Percentiles rank a stretch among this genome's conserved stretches.
These are phyloP conservation scores for Diospyros kaki DNA, from an alignment of 148 eudicot genomes.

Conservation along the genomic window DNA sequence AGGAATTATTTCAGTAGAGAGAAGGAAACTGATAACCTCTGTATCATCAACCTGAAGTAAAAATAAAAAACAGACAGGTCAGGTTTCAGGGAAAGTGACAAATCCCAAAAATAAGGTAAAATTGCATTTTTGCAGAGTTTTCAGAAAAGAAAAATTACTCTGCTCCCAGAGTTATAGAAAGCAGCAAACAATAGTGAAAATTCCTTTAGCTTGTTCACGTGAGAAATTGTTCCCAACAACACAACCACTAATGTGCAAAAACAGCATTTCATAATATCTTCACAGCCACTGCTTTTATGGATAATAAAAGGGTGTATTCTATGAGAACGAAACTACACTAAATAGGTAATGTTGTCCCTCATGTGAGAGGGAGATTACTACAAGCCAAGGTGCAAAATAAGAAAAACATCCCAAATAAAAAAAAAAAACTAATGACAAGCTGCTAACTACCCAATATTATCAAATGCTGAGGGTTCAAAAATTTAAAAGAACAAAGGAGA, in stretches of 20 bases:
- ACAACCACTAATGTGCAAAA: no score
- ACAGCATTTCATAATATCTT: not conserved
- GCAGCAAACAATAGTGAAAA: not conserved
- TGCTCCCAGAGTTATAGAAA: not conserved
- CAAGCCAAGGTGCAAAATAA: no score
- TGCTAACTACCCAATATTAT: not conserved
- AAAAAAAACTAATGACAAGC: not conserved
- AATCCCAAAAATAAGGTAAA: not conserved
- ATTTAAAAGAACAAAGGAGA: no score
- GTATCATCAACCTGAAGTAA: slow-evolving; percentile 67
- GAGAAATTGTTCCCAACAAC: not conserved
- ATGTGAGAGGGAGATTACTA: no score
- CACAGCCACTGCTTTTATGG: not conserved
- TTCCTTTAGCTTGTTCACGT: not conserved
- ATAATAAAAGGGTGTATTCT: not conserved
- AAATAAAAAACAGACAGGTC: slow-evolving; percentile 18
- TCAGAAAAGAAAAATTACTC: no score
- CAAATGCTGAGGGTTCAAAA: not conserved
- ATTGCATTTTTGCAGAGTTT: no score
- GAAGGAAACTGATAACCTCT: slow-evolving; percentile 84
- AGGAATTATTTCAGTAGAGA: slow-evolving; percentile 87
- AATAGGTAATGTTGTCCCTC: no score
- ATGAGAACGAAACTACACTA: not conserved
- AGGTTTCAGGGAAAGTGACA: not conserved
- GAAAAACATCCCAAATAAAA: not conserved